These are phyloP conservation scores for Bimuria novae-zelandiae DNA, from an alignment of 2,329 filamentous ascomycete species.

Conservation along the genomic window DNA sequence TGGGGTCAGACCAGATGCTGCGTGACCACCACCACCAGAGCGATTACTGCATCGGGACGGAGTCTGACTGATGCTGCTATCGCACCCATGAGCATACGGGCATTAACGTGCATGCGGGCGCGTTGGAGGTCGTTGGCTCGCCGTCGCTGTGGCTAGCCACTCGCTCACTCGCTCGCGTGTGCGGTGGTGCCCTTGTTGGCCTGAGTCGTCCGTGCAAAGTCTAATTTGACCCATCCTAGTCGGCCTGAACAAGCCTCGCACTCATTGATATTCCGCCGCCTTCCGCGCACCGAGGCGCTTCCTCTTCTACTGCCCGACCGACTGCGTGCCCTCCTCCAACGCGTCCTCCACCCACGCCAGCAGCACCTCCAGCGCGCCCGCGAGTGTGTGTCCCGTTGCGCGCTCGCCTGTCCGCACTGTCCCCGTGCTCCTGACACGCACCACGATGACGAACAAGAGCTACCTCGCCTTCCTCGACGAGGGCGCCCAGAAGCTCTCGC, in stretches of 20 bases:
- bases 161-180: background rate
- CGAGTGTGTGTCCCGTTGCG: background rate
- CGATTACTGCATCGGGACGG: background rate
- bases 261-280: constrained; percentile 39
- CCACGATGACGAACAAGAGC: constrained; percentile 39
- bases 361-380: background rate
- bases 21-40: background rate
- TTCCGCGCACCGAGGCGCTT: constrained; percentile 16
- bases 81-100: background rate
- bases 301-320: constrained; percentile 3
- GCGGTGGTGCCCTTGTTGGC: background rate
- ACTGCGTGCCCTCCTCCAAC: constrained; percentile 17
- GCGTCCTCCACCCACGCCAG: constrained; percentile 9
- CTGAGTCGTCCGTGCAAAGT: constrained; percentile 11
- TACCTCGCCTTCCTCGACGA: constrained; percentile 43
- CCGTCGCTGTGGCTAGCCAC: too few species aligned
- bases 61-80: background rate
- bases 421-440: constrained; percentile 5
- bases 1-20: background rate
- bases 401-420: constrained; percentile 3
- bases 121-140: background rate
- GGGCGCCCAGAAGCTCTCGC: constrained; percentile 46
- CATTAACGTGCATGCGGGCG: background rate
- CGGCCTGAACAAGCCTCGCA: constrained; percentile 32
- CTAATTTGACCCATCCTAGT: constrained; percentile 29